Evolutionary conservation across 306 rosid species (phyloP), one percentile per base, ranked within the genome.

Genomic region (Cucurbita maxima): DNA sequence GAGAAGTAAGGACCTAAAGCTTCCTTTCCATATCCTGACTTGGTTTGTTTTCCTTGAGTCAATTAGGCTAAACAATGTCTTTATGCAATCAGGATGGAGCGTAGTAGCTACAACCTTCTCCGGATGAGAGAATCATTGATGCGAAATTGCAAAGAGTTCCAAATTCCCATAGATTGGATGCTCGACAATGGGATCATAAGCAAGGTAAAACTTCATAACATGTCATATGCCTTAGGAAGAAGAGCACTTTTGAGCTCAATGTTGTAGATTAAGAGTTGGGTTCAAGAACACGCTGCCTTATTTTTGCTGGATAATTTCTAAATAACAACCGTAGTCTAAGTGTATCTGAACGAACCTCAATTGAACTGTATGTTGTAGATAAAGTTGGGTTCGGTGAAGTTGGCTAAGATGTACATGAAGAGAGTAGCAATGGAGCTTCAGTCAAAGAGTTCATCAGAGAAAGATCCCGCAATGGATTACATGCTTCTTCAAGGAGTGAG

Each of bases 401-500:
- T 94, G 83, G 98, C 98, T 20, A 94, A 90, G 62, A 86, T 71
- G 84, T 90, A 94, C 81, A 87, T 89, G 96, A 94, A 87, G 84
- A 89, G 95, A 84, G 92, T 89, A 58, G 98, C 98, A 22, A 84
- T 85, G 96, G 98, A 94, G 72, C 95, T 94, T 81, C 98, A 94
- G 71, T 84, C 82, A 60, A 94, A 89, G 85, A 89, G 95, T 52
- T 82, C 95, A 76, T 52, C 79, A 40, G 98, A 90, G 70, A 94
- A 94, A 84, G 98, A 94, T 79, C 96, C 97, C 54, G 97, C 96
- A 18, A 90, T 94, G 97, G 97, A 94, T 82, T 94, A 94, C 80
- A 87, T 94, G 96, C 88, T 94, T 72, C 98, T 94, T 72, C 98
- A 94, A 82, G 98, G 98, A 83, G 98, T 94, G 83, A 87, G 98